A percentile compares a stretch with the other conserved stretches of the same genome.
phyloP scores from a whole-genome alignment of 768 basidiomycete species.

The Lactifluus hygrophoroides region DNA sequence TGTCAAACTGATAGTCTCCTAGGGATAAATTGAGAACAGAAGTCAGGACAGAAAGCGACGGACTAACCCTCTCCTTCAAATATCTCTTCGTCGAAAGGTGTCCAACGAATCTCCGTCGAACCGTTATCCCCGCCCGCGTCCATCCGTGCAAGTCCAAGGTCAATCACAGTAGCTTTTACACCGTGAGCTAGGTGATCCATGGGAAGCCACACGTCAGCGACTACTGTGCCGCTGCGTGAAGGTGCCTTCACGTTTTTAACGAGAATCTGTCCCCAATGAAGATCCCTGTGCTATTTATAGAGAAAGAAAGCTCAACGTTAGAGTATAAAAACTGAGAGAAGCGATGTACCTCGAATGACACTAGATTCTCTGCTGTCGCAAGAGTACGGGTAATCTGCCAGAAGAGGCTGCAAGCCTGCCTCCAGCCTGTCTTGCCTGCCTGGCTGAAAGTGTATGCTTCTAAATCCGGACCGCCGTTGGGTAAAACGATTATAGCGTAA shows the following conservation, averaged over 20 bases:
- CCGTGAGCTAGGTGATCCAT: constrained; percentile 68
- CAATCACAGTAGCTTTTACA: constrained; percentile 79
- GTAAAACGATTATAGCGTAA: constrained; percentile 85
- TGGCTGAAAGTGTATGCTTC: constrained; percentile 71
- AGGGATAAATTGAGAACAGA: constrained; percentile 1
- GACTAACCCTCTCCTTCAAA: constrained; percentile 81
- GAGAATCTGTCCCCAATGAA: constrained; percentile 97
- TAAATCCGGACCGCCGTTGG: constrained; percentile 85
- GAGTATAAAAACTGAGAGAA: neutral
- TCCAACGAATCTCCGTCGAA: constrained; percentile 50
- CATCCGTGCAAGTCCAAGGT: constrained; percentile 89
- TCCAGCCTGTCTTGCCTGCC: constrained; percentile 59
- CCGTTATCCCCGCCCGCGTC: constrained; percentile 43
- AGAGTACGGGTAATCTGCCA: constrained; percentile 83
- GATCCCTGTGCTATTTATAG: constrained; percentile 76
- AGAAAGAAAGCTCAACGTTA: neutral
- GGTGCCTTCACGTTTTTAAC: constrained; percentile 43
- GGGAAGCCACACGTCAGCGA: constrained; percentile 24
- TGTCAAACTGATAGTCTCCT: constrained; percentile 92
- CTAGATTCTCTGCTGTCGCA: constrained; percentile 68
- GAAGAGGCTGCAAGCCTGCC: constrained; percentile 80
- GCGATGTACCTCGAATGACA: constrained; percentile 74
- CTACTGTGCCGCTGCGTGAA: constrained; percentile 22
- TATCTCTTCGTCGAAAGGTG: constrained; percentile 78
- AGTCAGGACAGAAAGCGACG: neutral